Base-by-base conservation (phyloP, 768 basidiomycete species). In the Psilocybe cyanescens region DNA sequence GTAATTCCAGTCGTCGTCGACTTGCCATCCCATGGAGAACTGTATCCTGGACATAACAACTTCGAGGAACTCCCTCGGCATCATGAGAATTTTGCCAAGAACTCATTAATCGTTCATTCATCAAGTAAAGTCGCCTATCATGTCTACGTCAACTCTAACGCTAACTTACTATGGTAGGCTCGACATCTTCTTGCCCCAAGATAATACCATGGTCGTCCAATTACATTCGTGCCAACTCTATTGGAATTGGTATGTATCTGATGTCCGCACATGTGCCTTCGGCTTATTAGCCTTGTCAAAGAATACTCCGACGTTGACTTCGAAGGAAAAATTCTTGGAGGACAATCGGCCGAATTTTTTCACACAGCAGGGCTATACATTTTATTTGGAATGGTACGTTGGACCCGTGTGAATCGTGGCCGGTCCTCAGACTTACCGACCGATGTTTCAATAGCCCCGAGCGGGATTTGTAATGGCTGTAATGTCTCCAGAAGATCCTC, bases 121-220 rank as follows among this genome's bases (percentile, higher is more conserved):
- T 51, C 50, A 7, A 51, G 50, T 51, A 31, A 30, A 12, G 28
- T 8, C 30, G 12, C 29, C 5, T 5, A 29, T 24, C 30, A 29
- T 51, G 8, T 51, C 11, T 51, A 7, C 11, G 7, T 50, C n/a
- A 24, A 19, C 7, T 28, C 14, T 19, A 50, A 9, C 19, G 24
- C 28, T 50, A 28, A 50, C 48, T 5, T 29, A 19, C 48, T 7
- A 50, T 47, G 19, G 7, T 0, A 51, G 50, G 50, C 28, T 51
- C 50, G 3, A 51, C 50, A 8, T 51, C 50, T 11, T 51, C 50
- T 6, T 51, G 50, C 14, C 50, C 50, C 9, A 51, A 51, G 28
- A 51, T 30, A 12, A 51, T 51, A 6, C 50, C 50, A 51, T 51
- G 50, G 50, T 30, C 50, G n/a, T 51, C 50, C 17, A 51, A 51